A percentile compares a stretch with the other conserved stretches of the same genome.
phyloP scores from a whole-genome alignment of 768 basidiomycete species.

The Psilocybe cyanescens region DNA sequence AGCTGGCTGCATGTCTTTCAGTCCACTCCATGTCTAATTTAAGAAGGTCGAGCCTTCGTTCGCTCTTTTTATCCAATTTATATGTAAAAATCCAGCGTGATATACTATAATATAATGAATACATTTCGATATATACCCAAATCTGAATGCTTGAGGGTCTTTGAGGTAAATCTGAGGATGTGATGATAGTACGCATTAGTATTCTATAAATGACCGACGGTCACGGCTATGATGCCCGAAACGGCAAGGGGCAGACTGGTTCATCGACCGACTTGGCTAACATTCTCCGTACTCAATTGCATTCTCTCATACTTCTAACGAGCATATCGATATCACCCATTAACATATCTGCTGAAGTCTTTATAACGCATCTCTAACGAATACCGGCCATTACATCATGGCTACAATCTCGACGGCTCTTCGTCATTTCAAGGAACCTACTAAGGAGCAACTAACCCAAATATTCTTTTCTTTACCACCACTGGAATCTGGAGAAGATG shows the following conservation, averaged over 20 bases:
- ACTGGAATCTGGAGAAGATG: conserved; percentile 28
- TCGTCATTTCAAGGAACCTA: conserved; percentile 90
- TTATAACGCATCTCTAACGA: neutral
- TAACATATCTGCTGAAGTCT: conserved; percentile 3
- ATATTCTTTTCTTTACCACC: conserved; percentile 88
- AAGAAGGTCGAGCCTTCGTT: neutral
- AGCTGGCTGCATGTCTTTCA: neutral
- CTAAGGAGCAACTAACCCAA: conserved; percentile 82
- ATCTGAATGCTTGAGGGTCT: neutral
- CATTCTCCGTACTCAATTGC: neutral
- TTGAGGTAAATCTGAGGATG: too few relatives aligned
- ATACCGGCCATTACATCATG: conserved; percentile 43
- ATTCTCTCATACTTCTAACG: neutral
- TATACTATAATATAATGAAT: too few relatives aligned
- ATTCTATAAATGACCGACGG: neutral
- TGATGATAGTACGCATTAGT: too few relatives aligned
- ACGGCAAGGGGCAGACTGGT: neutral
- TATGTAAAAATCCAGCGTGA: too few relatives aligned
- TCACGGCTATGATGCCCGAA: neutral
- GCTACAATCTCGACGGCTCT: conserved; percentile 86
- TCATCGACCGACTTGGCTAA: neutral
- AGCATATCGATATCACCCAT: neutral
- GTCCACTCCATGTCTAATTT: neutral
- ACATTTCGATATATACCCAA: too few relatives aligned
- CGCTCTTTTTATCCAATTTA: neutral